phyloP scores from a whole-genome alignment of 2,329 filamentous ascomycete species.

The Colletotrichum lentis region DNA sequence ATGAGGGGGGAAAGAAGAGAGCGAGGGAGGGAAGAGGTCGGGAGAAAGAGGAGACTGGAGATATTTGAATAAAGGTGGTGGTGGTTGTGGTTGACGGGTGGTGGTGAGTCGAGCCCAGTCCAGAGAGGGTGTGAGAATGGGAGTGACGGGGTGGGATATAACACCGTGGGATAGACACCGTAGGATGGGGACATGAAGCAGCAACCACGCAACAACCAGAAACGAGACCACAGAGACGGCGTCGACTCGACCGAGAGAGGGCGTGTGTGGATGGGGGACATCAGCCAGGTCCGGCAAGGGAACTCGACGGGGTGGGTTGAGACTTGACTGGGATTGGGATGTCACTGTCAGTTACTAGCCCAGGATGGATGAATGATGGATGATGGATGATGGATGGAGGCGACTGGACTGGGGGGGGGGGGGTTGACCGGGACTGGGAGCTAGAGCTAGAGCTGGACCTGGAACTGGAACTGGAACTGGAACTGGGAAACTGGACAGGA shows the following conservation, averaged over 20 bases:
- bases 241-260: slow-evolving; percentile 23
- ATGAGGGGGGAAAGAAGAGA: slow-evolving; percentile 45
- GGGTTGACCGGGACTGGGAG: background rate
- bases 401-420: background rate
- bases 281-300: slow-evolving; percentile 36
- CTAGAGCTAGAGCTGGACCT: background rate
- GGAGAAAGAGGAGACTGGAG: slow-evolving; percentile 43
- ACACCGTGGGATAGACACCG: slow-evolving; percentile 6
- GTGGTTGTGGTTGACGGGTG: background rate
- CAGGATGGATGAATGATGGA: slow-evolving; percentile 8
- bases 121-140: slow-evolving; percentile 18
- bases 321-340: slow-evolving; percentile 36
- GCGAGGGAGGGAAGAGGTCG: slow-evolving; percentile 34
- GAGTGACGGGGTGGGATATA: slow-evolving; percentile 5
- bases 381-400: slow-evolving; percentile 3
- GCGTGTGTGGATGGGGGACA: slow-evolving; percentile 28
- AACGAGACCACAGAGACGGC: slow-evolving; percentile 1
- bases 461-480: slow-evolving; percentile 13
- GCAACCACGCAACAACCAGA: slow-evolving; percentile 18
- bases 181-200: slow-evolving; percentile 13
- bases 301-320: slow-evolving; percentile 33
- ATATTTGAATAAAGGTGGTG: slow-evolving; percentile 51
- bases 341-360: slow-evolving; percentile 30
- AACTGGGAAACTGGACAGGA: slow-evolving; percentile 10
- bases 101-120: slow-evolving; percentile 30